Base-by-base conservation (phyloP, 1,139 yeast genomes). In the Taphrina communis region DNA sequence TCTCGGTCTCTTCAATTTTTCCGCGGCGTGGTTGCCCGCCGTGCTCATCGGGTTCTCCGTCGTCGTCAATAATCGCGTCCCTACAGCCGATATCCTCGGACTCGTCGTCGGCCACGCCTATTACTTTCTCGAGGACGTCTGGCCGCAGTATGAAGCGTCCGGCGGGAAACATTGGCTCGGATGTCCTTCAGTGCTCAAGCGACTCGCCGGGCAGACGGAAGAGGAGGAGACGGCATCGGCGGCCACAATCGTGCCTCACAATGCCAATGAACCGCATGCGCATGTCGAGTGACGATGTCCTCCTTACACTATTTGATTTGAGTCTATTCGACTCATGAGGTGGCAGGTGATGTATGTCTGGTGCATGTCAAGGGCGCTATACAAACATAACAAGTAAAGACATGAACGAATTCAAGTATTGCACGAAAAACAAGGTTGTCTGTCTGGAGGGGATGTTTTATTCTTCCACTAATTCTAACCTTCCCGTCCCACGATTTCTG, bases 21-120 rank as follows among this genome's bases (percentile, higher is more conserved):
- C 77, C 9, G 82, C 84, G 0, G 79, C 82, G 14, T 82, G 82
- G 73, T 70, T 82, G 58, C 85, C 85, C 9, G 80, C 81, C 79
- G 77, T 78, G 14, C 71, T 75, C 70, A 76, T 76, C 52, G 71
- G 73, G 38, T 75, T 73, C 69, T 75, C 76, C 35, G 73, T 73
- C 42, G 73, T 78, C 31, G 70, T 74, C 57, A 71, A 72, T 62
- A 74, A 73, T 25, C 70, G 73, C 6, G 57, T 76, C 48, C 75
- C 76, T 56, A 73, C 74, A 63, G 75, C 77, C 36, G 80, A 79
- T 60, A 65, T 80, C 12, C 72, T 80, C 2, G 83, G 84, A 14
- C 78, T 81, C 17, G 71, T 78, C 0, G 76, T 82, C 31, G 86
- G 86, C 9, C 86, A 84, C 69, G 63, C 77, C 2, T 75, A 79